Evolutionary conservation across 1,284 basidiomycete genomes (phyloP), one percentile per base, ranked within the genome.

Genomic region (Uromyces viciae-fabae): DNA sequence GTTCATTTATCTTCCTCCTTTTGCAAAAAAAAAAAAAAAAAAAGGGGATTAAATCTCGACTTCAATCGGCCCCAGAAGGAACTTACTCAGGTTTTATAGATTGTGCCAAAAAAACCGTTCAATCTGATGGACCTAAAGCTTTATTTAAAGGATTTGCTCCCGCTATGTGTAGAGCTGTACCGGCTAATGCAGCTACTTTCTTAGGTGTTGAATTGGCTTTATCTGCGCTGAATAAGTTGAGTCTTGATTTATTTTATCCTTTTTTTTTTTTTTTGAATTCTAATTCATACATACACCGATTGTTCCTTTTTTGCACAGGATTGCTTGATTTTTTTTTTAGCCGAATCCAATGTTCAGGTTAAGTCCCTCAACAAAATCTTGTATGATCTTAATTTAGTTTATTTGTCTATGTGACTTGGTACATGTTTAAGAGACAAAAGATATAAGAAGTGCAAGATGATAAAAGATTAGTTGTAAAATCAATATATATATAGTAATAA

Each of bases 121-220:
- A 93, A n/a, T 89, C 89, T 81, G 95, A 98, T 86, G 97, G 97
- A 69, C 88, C 93, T 33, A 88, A 88, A 54, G 95, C 96, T 7
- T 88, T 99, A 42, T 99, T 95, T 93, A 98, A 93, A 87, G 97
- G 96, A 36, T 94, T 98, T 85, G 95, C 94, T 75, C 97, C 97
- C 33, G 96, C 96, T 25, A 98, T 98, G 86, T 56, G 69, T 25
- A 58, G 79, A 54, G 93, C 93, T 73, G 94, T 95, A 90, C 94
- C 94, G 7, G 94, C 94, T 38, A 96, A 96, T 86, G 94, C 94
- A 72, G 94, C 94, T n/a, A 95, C 94, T 76, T 96, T 96, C 88
- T 92, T 95, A 85, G 88, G 93, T 89, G 77, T 82, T 42, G 82
- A 83, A 58, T 28, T 80, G 7, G 78, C 80, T 42, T 68, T 81